phyloP scores from a whole-genome alignment of 202 grass and related monocot genomes.

The Musa balbisiana region DNA sequence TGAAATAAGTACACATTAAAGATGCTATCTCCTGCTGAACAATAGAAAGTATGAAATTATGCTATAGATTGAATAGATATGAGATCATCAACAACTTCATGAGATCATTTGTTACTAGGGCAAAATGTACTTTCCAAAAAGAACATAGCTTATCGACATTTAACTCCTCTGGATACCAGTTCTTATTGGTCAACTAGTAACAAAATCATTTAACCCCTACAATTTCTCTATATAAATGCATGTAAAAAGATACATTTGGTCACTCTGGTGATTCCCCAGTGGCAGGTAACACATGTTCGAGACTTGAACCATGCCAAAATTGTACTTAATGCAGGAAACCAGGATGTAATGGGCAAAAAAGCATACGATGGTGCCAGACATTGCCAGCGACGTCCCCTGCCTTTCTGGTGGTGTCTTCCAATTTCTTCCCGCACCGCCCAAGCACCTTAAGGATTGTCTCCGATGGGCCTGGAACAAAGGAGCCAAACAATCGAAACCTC shows the following conservation, averaged over 20 bases:
- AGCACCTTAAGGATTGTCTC: slow-evolving; percentile 60
- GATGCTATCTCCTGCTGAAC: no score
- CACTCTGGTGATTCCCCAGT: neutral
- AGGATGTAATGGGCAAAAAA: neutral
- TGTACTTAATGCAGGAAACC: neutral
- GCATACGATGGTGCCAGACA: slow-evolving; percentile 84
- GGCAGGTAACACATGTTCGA: neutral
- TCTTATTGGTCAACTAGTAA: neutral
- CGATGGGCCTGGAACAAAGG: slow-evolving; percentile 16
- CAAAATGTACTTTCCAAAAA: no score
- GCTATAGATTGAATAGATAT: no score
- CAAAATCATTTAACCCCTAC: neutral
- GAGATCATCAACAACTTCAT: no score
- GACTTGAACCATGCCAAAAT: neutral
- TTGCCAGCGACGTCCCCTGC: slow-evolving; percentile 62
- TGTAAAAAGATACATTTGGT: neutral
- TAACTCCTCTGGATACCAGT: no score
- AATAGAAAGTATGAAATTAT: no score
- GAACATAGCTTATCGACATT: no score
- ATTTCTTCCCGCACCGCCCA: slow-evolving; percentile 62
- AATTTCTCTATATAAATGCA: neutral
- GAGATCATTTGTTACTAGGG: no score
- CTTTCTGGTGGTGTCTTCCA: slow-evolving; percentile 60
- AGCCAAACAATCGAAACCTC: neutral
- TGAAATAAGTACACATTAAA: no score